A percentile compares a stretch with the other conserved stretches of the same genome.
These are phyloP conservation scores for Neurospora sublineolata DNA, from an alignment of 495 filamentous ascomycete species.

Conservation along the genomic window DNA sequence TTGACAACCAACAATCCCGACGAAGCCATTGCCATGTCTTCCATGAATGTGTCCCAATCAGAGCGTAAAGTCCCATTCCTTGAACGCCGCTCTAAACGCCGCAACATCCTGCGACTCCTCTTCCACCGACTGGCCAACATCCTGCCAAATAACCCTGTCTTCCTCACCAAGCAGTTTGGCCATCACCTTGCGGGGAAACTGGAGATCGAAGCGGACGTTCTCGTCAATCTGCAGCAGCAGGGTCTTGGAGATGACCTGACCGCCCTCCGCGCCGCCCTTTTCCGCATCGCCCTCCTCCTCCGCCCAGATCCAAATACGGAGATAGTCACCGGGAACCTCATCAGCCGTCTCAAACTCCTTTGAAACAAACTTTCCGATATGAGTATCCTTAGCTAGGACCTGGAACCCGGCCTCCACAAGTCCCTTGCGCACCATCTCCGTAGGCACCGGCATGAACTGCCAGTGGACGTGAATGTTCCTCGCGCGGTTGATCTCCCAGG, in stretches of 20 bases:
- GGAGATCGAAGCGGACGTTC: slow-evolving; percentile 43
- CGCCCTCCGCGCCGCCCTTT: slow-evolving; percentile 20
- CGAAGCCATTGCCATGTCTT: background rate
- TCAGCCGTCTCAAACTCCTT: slow-evolving; percentile 28
- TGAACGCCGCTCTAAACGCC: slow-evolving; percentile 74
- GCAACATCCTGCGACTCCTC: slow-evolving; percentile 74
- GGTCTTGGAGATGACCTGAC: slow-evolving; percentile 32
- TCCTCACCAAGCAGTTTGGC: slow-evolving; percentile 77
- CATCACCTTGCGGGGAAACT: slow-evolving; percentile 65
- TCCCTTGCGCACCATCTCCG: slow-evolving; percentile 48
- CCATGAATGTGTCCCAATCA: background rate
- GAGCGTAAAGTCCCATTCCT: slow-evolving; percentile 67
- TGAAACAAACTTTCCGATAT: slow-evolving; percentile 46
- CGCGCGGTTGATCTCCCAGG: slow-evolving; percentile 76
- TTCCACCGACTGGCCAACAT: slow-evolving; percentile 61
- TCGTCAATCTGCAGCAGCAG: slow-evolving; percentile 37
- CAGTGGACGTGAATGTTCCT: slow-evolving; percentile 80
- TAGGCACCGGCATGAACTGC: slow-evolving; percentile 80
- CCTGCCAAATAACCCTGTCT: slow-evolving; percentile 63
- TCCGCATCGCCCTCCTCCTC: slow-evolving; percentile 19
- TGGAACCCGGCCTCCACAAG: slow-evolving; percentile 76
- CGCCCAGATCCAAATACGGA: slow-evolving; percentile 74
- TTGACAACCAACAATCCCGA: background rate
- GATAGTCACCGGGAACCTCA: slow-evolving; percentile 55
- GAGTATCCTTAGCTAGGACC: slow-evolving; percentile 67